These are phyloP conservation scores for Suhomyces faveliae DNA, from an alignment of 805 yeast species.

Conservation along the genomic window DNA sequence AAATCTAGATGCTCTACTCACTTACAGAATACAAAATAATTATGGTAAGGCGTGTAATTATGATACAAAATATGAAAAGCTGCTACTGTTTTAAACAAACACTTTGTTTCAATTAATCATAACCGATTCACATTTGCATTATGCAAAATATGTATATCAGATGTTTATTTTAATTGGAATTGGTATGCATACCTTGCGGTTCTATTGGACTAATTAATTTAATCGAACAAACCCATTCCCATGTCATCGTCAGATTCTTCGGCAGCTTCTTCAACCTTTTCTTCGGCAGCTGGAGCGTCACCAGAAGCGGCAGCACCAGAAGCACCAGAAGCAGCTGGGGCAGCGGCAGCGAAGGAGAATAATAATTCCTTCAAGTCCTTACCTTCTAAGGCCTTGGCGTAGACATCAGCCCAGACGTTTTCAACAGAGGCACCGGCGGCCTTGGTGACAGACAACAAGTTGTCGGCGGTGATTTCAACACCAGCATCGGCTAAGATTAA, in stretches of 20 bases:
- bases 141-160: neutral
- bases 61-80: neutral
- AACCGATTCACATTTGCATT: neutral
- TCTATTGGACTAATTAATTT: slow-evolving; percentile 9
- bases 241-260: slow-evolving; percentile 28
- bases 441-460: slow-evolving; percentile 69
- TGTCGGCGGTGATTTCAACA: slow-evolving; percentile 86
- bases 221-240: slow-evolving; percentile 34
- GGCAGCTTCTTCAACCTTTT: slow-evolving; percentile 20
- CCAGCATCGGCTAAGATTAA: slow-evolving; percentile 97
- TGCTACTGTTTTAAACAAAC: neutral
- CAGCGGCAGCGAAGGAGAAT: slow-evolving; percentile 50
- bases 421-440: slow-evolving; percentile 86
- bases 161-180: neutral
- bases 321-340: slow-evolving; percentile 40
- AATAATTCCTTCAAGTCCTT: slow-evolving; percentile 80
- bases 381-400: slow-evolving; percentile 84
- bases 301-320: slow-evolving; percentile 34
- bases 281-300: slow-evolving; percentile 51
- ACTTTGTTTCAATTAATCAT: neutral
- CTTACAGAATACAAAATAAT: neutral
- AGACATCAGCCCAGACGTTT: slow-evolving; percentile 80
- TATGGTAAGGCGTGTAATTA: neutral
- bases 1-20: neutral
- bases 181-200: neutral